These are phyloP conservation scores for Berkeleyomyces rouxiae DNA, from an alignment of 2,329 filamentous ascomycete species.

Conservation along the genomic window DNA sequence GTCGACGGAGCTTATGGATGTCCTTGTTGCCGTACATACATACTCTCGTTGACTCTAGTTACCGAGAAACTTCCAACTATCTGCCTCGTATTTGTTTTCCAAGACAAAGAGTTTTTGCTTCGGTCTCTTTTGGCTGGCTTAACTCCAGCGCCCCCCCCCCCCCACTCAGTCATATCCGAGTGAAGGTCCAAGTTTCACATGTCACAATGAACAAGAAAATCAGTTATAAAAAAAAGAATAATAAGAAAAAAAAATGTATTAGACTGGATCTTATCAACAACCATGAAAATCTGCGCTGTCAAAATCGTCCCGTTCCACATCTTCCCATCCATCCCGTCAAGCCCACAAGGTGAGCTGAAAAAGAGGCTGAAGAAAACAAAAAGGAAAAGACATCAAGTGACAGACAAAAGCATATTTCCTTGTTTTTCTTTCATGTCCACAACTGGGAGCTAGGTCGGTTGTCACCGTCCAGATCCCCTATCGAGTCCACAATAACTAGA, in stretches of 20 bases:
- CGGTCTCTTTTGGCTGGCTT: too few relatives aligned
- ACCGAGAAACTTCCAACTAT: too few relatives aligned
- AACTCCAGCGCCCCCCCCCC: too few relatives aligned
- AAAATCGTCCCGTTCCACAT: neutral
- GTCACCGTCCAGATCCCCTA: neutral
- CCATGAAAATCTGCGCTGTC: neutral
- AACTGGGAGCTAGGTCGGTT: neutral
- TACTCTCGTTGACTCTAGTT: too few relatives aligned
- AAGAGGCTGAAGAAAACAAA: neutral
- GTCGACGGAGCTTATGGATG: too few relatives aligned
- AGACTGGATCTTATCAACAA: neutral
- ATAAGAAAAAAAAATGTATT: constrained; percentile 3
- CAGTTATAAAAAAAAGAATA: neutral
- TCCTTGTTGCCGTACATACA: too few relatives aligned
- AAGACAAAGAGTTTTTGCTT: too few relatives aligned
- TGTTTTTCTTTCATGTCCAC: neutral
- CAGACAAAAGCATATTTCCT: neutral
- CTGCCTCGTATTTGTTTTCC: too few relatives aligned
- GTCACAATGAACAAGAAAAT: neutral
- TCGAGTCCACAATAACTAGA: neutral
- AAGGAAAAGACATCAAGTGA: neutral
- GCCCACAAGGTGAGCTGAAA: neutral
- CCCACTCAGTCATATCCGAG: too few relatives aligned
- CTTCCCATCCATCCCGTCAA: neutral
- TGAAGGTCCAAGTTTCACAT: neutral